Percentiles rank a stretch among this genome's conserved stretches.
Conservation (phyloP, 2,329 filamentous ascomycete species). For the Trichoderma pleuroti region DNA sequence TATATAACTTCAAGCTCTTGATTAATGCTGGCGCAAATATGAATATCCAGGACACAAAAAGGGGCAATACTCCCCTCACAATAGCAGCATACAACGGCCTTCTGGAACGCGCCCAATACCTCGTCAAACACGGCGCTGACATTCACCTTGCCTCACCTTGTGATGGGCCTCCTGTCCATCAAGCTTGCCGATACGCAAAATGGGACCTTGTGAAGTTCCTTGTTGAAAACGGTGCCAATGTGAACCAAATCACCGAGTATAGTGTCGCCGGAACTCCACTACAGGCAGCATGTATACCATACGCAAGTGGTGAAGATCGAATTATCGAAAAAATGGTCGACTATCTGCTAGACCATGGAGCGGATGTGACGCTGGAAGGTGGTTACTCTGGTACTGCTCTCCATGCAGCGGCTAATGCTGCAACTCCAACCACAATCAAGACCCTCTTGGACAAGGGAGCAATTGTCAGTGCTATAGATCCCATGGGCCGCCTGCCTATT, state of each 20-base stretch:
- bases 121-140: constrained; percentile 17
- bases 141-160: constrained; percentile 14
- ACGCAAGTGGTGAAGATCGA: not conserved
- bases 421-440: constrained; percentile 16
- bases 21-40: constrained; percentile 16
- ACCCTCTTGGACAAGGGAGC: constrained; percentile 22
- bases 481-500: constrained; percentile 11
- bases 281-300: constrained; percentile 8
- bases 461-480: not conserved
- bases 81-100: not conserved
- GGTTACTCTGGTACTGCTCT: constrained; percentile 22
- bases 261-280: constrained; percentile 12
- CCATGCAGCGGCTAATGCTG: constrained; percentile 22
- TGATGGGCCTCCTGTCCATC: constrained; percentile 12
- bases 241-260: not conserved
- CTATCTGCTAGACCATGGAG: constrained; percentile 24
- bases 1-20: constrained; percentile 9
- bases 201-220: constrained; percentile 6
- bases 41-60: not conserved
- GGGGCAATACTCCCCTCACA: constrained; percentile 7
- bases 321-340: constrained; percentile 24
- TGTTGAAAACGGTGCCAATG: constrained; percentile 17
- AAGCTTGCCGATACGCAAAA: not conserved
- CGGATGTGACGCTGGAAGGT: constrained; percentile 19
- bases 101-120: constrained; percentile 14